These are phyloP conservation scores for Solanum hybrid DNA, from an alignment of 305 asterid species.

Conservation along the genomic window DNA sequence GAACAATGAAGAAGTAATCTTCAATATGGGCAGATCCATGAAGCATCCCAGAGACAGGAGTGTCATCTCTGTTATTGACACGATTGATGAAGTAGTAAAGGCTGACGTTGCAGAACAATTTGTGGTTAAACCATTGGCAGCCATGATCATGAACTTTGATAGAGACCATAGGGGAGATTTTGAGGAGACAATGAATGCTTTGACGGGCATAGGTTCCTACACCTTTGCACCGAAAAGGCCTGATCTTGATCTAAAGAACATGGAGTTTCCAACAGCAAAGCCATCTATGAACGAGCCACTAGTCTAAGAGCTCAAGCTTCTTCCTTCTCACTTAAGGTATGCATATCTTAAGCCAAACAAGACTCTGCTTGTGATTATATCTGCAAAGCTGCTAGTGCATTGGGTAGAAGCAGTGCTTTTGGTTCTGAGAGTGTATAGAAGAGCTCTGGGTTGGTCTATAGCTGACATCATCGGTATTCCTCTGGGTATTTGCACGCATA, in stretches of 20 bases:
- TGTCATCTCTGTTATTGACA: background rate
- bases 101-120: background rate
- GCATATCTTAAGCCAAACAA: background rate
- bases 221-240: background rate
- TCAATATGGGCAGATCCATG: background rate
- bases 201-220: background rate
- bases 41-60: background rate
- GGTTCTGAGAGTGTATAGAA: background rate
- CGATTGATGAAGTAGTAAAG: background rate
- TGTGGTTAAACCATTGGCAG: background rate
- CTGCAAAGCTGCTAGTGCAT: background rate
- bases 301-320: background rate
- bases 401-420: background rate
- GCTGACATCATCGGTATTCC: background rate
- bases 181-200: background rate
- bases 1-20: background rate
- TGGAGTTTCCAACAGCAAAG: background rate
- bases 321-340: background rate
- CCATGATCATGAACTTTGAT: background rate
- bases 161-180: background rate
- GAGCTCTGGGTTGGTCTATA: background rate
- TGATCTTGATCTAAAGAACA: background rate
- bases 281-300: background rate
- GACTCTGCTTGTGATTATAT: background rate
- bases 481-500: background rate